A percentile compares a stretch with the other conserved stretches of the same genome.
Conservation (phyloP, 352 stramenopile species). For the Phytopythium sindhum region DNA sequence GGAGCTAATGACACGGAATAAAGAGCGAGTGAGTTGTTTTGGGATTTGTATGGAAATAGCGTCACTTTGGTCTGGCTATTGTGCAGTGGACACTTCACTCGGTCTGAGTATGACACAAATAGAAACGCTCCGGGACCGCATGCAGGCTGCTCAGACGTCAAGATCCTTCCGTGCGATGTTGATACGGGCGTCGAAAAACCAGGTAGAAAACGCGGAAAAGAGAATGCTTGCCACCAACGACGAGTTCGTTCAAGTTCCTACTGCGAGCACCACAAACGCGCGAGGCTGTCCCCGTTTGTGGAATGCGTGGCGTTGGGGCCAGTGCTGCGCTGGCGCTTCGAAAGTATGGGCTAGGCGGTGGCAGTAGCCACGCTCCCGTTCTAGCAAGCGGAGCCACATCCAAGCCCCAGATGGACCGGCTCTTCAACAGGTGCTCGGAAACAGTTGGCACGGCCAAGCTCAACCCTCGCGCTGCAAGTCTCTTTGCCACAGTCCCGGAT, state of each 20-base stretch:
- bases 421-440: slow-evolving; percentile 10
- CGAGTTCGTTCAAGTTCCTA: background rate
- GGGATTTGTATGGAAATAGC: background rate
- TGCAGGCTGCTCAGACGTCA: background rate
- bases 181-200: background rate
- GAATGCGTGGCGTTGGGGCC: slow-evolving; percentile 3
- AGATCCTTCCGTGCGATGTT: background rate
- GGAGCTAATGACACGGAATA: background rate
- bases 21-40: background rate
- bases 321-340: background rate
- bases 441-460: background rate
- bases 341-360: background rate
- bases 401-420: slow-evolving; percentile 1
- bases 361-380: background rate
- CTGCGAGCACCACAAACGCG: background rate
- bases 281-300: slow-evolving; percentile 4
- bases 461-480: background rate
- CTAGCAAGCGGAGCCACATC: background rate
- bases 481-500: background rate
- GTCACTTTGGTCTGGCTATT: background rate
- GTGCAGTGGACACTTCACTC: too few species aligned
- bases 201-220: background rate
- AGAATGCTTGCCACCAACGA: background rate
- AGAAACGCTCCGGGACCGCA: background rate
- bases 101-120: background rate